phyloP scores from a whole-genome alignment of 2,329 filamentous ascomycete species.

The Calycina herbarum region DNA sequence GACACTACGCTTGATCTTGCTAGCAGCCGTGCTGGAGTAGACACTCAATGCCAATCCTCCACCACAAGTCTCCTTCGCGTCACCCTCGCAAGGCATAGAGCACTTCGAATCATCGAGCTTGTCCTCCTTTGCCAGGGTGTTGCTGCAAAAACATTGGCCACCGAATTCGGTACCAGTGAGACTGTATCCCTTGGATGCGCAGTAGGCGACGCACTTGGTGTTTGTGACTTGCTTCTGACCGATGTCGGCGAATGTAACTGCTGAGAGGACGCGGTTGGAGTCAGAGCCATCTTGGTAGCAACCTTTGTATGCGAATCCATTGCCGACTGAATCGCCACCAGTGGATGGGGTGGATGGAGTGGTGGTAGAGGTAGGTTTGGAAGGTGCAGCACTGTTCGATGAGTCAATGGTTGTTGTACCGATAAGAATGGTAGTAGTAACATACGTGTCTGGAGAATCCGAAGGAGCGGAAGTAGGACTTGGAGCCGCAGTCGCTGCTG shows the following conservation, averaged over 20 bases:
- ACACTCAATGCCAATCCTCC: constrained; percentile 48
- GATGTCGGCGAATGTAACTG: constrained; percentile 43
- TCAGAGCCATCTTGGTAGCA: constrained; percentile 43
- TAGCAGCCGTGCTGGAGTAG: constrained; percentile 34
- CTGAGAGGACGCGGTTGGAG: constrained; percentile 41
- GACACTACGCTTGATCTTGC: constrained; percentile 2
- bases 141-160: constrained; percentile 50
- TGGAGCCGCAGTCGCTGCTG: background rate
- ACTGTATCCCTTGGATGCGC: constrained; percentile 45
- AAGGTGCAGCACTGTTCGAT: constrained; percentile 5
- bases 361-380: constrained; percentile 17
- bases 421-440: background rate
- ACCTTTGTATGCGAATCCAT: constrained; percentile 43
- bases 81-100: constrained; percentile 51
- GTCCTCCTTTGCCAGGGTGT: constrained; percentile 41
- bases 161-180: constrained; percentile 52
- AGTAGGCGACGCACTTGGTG: constrained; percentile 51
- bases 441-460: constrained; percentile 20
- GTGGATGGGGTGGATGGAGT: background rate
- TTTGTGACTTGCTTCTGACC: constrained; percentile 42
- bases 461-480: constrained; percentile 12
- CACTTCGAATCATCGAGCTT: constrained; percentile 48
- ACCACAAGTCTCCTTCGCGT: constrained; percentile 50
- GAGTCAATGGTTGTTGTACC: constrained; percentile 4
- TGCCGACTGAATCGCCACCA: constrained; percentile 25